Base-by-base conservation (phyloP, 2,329 filamentous ascomycete species). In the Ploettnerulaceae sp. region DNA sequence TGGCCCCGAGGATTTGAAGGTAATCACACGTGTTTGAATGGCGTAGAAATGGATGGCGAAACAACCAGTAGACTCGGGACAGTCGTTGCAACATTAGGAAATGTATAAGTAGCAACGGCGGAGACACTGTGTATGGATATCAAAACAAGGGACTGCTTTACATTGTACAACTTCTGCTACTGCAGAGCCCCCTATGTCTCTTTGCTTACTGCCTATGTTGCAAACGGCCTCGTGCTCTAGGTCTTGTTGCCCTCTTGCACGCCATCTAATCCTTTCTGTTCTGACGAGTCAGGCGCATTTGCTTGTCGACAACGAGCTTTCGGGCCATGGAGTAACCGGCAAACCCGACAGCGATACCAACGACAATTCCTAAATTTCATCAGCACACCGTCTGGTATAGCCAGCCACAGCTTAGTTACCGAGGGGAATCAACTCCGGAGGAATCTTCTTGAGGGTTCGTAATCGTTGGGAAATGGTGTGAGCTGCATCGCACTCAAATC, bases 381-480 rank as follows among this genome's bases (percentile, higher is more conserved):
- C 60, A 61, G 53, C 52, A 48, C 15, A 14, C 37, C 1, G 41
- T 51, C 44, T 45, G 17, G 7, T 18, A 11, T 36, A 17, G 9
- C 7, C 26, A 20, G 12, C 7, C 9, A 12, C 4, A 21, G 22
- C 8, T 7, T 36, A 73, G 81, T 69, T 83, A 95, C 90, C 90
- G 62, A 98, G 84, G 65, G 93, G 93, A 61, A 90, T 81, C 79
- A 98, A 78, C 78, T 98, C 93, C 60, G 89, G 82, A 60, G 93
- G 93, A 66, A 97, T 85, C 72, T 83, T 82, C 79, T 86, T 90
- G 65, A 96, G 77, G 67, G 82, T 84, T 68, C 90, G 86, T 63
- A 98, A 77, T 68, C 91, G 88, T 76, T 97, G 93, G 58, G 91
- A 95, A 71, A 97, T 82, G 63, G 91, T 96, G 75, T 97, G 93